Conservation (phyloP, 1,284 basidiomycete genomes). For the Rhizoctonia solani region DNA sequence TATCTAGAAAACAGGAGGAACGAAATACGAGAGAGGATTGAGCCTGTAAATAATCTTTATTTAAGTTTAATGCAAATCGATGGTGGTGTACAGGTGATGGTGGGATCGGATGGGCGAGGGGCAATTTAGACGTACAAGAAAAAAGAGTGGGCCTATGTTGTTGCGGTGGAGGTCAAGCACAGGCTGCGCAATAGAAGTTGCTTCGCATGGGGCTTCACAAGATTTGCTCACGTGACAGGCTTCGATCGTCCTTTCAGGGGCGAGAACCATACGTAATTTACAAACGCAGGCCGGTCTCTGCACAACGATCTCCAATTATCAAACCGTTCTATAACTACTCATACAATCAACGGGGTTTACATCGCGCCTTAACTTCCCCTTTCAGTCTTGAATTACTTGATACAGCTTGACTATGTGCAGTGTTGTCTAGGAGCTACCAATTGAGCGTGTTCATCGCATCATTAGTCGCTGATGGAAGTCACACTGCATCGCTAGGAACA, state of each 20-base stretch:
- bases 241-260: neutral
- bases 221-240: slow-evolving; percentile 6
- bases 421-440: slow-evolving; percentile 1
- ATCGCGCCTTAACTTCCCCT: neutral
- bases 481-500: neutral
- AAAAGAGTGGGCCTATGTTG: slow-evolving; percentile 30
- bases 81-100: neutral
- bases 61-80: neutral
- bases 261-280: neutral
- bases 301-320: neutral
- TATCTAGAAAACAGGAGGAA: slow-evolving; percentile 34
- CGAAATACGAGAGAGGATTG: slow-evolving; percentile 17
- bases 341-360: neutral
- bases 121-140: slow-evolving; percentile 28
- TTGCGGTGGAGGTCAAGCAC: slow-evolving; percentile 25
- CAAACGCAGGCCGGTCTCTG: neutral
- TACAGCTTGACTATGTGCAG: neutral
- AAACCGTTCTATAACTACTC: neutral
- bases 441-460: neutral
- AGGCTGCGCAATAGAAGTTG: slow-evolving; percentile 25
- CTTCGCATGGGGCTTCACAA: slow-evolving; percentile 12
- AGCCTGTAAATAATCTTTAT: slow-evolving; percentile 10
- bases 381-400: neutral
- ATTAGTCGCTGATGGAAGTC: slow-evolving; percentile 30
- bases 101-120: slow-evolving; percentile 3